Base-by-base conservation (phyloP, 1,284 basidiomycete species). In the Cryptococcus maquisensis region DNA sequence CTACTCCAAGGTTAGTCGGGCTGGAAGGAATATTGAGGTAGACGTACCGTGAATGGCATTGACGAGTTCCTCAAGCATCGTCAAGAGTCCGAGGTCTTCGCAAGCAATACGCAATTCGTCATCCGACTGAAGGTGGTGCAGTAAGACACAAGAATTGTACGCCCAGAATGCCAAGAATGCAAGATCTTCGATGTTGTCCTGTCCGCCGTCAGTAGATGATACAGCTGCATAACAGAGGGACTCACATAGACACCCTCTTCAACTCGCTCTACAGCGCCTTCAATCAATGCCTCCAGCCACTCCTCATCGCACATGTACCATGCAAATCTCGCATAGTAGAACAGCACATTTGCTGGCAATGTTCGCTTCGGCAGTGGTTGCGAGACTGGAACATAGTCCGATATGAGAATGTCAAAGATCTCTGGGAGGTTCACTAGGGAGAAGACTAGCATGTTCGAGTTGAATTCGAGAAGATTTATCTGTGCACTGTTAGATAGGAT, bases 161-260 rank as follows among this genome's bases (percentile, higher is more conserved):
- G 96, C 78, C 95, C 96, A 98, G 74, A 97, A 98, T 21, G 92
- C 83, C 21, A 95, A 82, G 64, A 84, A 85, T 3, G 89, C 85
- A 48, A 97, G 78, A 67, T 97, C 89, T 61, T 95, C 91, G 36
- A 87, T 81, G 57, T 83, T 84, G 64, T 79, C 84, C 90, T 94
- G 68, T 9, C 23, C 28, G 40, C 47, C 43, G 56, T 42, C 8
- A 50, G 20, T 21, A 6, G 16, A 1, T 13, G 18, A 32, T 36
- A 18, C 23, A 23, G 6, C n/a, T 28, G 23, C 28, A 16, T 4
- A 23, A 20, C 32, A 59, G 39, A 56, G 47, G 48, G 35, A 79
- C 90, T 79, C 72, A 94, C 91, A 72, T 94, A 95, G 61, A 96
- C 87, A 16, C 83, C 84, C 51, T 90, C 87, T 75, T 98, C 94